Evolutionary conservation across 2,329 filamentous ascomycete species (phyloP).

Genomic region (Sphaerulina populicola): DNA sequence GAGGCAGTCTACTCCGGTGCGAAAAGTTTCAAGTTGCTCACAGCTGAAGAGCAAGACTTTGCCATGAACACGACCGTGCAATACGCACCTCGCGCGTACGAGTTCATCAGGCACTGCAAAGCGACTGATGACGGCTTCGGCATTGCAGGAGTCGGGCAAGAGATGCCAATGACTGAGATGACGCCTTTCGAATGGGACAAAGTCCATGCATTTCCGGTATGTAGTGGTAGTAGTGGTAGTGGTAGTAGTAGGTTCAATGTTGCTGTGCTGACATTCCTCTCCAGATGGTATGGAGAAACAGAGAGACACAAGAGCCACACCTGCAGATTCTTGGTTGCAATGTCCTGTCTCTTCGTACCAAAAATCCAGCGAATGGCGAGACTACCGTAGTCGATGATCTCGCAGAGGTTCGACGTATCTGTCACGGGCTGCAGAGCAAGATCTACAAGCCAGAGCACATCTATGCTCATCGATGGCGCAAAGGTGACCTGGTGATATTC

Average conservation of each 20-base stretch:
- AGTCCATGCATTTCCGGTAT: slow-evolving; percentile 24
- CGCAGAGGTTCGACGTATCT: slow-evolving; percentile 23
- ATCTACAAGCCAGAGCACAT: slow-evolving; percentile 27
- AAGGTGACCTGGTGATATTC: slow-evolving; percentile 31
- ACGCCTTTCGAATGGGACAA: slow-evolving; percentile 20
- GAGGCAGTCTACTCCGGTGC: slow-evolving; percentile 25
- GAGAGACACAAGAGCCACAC: slow-evolving; percentile 14
- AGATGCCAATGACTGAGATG: slow-evolving; percentile 19
- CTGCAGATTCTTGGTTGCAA: slow-evolving; percentile 27
- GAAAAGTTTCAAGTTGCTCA: slow-evolving; percentile 24
- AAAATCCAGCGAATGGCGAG: slow-evolving; percentile 17
- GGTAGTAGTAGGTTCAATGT: too few relatives aligned
- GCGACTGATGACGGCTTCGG: slow-evolving; percentile 26
- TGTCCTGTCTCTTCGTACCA: slow-evolving; percentile 20
- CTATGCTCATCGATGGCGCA: slow-evolving; percentile 31
- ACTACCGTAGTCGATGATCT: slow-evolving; percentile 19
- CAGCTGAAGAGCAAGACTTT: slow-evolving; percentile 23
- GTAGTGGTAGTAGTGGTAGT: too few relatives aligned
- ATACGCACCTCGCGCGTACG: slow-evolving; percentile 28
- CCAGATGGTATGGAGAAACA: slow-evolving; percentile 12
- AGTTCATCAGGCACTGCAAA: slow-evolving; percentile 29
- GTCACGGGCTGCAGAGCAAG: slow-evolving; percentile 25
- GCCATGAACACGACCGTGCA: slow-evolving; percentile 28
- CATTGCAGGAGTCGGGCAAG: slow-evolving; percentile 18
- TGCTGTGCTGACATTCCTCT: background rate